Conservation (phyloP, 2,329 filamentous ascomycete species). For the Sarocladiaceae sp. region DNA sequence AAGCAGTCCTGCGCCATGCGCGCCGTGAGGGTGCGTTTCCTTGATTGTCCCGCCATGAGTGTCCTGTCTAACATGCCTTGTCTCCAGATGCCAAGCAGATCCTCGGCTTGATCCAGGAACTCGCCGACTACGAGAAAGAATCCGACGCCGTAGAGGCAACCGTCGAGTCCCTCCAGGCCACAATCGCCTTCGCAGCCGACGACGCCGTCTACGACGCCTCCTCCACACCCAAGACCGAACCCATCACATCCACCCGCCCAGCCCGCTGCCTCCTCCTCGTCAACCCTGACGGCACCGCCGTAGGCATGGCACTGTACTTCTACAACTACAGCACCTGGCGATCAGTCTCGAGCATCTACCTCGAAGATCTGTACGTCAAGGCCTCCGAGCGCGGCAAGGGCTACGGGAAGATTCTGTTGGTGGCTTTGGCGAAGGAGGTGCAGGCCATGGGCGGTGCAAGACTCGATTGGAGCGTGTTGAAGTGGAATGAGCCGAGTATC, state of each 20-base stretch:
- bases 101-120: slow-evolving; percentile 74
- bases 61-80: slow-evolving; percentile 11
- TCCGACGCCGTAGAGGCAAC: slow-evolving; percentile 73
- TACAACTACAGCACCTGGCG: slow-evolving; percentile 97
- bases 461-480: slow-evolving; percentile 86
- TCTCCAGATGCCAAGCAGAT: slow-evolving; percentile 73
- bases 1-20: slow-evolving; percentile 38
- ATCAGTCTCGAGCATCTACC: slow-evolving; percentile 80
- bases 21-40: slow-evolving; percentile 48
- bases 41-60: not conserved
- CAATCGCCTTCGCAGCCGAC: slow-evolving; percentile 70
- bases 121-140: slow-evolving; percentile 85
- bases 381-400: slow-evolving; percentile 67
- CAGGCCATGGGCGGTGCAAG: slow-evolving; percentile 66
- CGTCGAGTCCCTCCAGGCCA: slow-evolving; percentile 63
- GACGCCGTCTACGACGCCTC: slow-evolving; percentile 35
- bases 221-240: slow-evolving; percentile 41
- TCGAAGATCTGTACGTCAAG: slow-evolving; percentile 88
- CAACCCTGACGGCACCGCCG: slow-evolving; percentile 40
- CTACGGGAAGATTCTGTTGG: slow-evolving; percentile 73
- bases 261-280: slow-evolving; percentile 72
- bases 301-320: slow-evolving; percentile 86
- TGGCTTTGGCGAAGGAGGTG: slow-evolving; percentile 75
- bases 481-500: slow-evolving; percentile 90
- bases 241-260: slow-evolving; percentile 53